Evolutionary conservation across 176 grass and related monocot species (phyloP).

Genomic region (Zea luxurians): DNA sequence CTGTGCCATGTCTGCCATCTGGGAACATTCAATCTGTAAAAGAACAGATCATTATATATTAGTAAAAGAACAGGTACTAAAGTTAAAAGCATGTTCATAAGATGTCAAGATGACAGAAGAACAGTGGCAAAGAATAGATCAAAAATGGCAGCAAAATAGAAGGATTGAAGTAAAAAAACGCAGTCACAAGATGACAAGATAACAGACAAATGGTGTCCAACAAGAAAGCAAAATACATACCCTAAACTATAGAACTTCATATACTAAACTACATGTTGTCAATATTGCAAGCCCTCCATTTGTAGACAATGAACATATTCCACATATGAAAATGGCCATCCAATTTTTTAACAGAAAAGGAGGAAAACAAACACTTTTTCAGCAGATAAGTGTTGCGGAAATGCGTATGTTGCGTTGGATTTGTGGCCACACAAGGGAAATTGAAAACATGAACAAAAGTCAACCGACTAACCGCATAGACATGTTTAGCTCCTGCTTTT

Average conservation of each 20-base stretch:
- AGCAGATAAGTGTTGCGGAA: too few relatives aligned
- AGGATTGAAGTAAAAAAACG: background rate
- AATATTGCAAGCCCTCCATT: background rate
- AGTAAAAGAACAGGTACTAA: background rate
- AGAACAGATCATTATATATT: conserved; percentile 7
- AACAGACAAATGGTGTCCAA: background rate
- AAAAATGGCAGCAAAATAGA: conserved; percentile 15
- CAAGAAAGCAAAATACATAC: background rate
- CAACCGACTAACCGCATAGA: conserved; percentile 73
- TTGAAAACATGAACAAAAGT: conserved; percentile 8
- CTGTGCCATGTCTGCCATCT: conserved; percentile 96
- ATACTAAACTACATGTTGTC: conserved; percentile 9
- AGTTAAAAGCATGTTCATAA: background rate
- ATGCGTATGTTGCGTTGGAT: too few relatives aligned
- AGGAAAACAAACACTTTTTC: background rate
- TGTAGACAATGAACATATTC: background rate
- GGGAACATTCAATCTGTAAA: conserved; percentile 92
- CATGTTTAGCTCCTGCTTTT: conserved; percentile 96
- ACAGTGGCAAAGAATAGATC: background rate
- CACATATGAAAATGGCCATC: background rate
- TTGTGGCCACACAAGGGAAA: background rate
- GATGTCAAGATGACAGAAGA: background rate
- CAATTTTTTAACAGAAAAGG: background rate
- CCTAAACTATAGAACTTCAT: background rate
- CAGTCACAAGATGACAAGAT: background rate